Evolutionary conservation across 2,329 filamentous ascomycete genomes (phyloP), one percentile per base, ranked within the genome.

Genomic region (Clarireedia monteithiana): DNA sequence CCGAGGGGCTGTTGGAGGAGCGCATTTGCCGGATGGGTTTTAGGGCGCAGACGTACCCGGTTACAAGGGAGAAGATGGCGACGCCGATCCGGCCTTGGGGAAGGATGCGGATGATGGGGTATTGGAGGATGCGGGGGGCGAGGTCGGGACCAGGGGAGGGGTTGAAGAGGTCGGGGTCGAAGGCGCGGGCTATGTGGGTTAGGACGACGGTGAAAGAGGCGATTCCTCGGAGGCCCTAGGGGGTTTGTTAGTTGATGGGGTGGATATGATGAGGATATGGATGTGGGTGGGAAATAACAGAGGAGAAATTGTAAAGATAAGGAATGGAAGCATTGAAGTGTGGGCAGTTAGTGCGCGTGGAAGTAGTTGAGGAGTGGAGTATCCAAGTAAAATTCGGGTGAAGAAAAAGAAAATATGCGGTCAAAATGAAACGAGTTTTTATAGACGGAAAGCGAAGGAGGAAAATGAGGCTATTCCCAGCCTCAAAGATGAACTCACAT

Each of bases 81-180:
- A 86, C 84, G 68, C 83, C 84, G 47, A 82, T 80, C 15, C 84
- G 77, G 23, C 84, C 82, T 64, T 83, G 81, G 50, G 78, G 73
- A 40, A 80, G 72, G 48, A 85, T 75, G 55, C 82, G 79, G 57
- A 85, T 70, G 63, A 81, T 79, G 14, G 82, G 82, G 42, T 75
- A 73, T 67, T 85, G 82, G 58, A 83, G 74, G 30, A 82, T 60
- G 49, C 74, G 73, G 5, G 79, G 76, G 1, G 72, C 64, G 2
- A 70, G 69, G 27, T 73, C 73, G 48, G 77, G 71, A n/a, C 68
- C 68, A 36, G 71, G 70, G 54, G 73, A 71, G 5, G 78, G 74
- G 36, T 73, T 69, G 60, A 81, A 76, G n/a, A 81, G 70, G 15
- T 73, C 72, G 58, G 71, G 70, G 60, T 78, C 75, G 65, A 79